Evolutionary conservation across 2,329 filamentous ascomycete genomes (phyloP).

Genomic region (Talaromyces funiculosus): DNA sequence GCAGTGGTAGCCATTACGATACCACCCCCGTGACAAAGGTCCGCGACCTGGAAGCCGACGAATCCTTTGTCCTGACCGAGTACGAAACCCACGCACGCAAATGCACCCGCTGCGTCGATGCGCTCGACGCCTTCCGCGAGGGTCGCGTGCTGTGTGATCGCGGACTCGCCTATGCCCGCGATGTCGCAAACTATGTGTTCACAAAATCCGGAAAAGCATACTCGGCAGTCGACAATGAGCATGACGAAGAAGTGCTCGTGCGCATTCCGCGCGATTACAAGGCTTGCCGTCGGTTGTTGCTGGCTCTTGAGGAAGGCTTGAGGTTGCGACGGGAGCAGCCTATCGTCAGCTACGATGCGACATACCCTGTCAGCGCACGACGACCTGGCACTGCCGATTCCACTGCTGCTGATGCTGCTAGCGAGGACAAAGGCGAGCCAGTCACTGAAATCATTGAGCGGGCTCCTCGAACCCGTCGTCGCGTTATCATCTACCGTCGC

Average conservation of each 20-base stretch:
- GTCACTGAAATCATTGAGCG: conserved; percentile 27
- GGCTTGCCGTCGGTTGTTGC: conserved; percentile 34
- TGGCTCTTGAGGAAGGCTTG: conserved; percentile 40
- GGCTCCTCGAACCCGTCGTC: conserved; percentile 24
- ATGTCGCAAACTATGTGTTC: conserved; percentile 34
- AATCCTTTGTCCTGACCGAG: conserved; percentile 30
- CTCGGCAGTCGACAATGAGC: conserved; percentile 39
- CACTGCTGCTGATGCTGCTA: neutral
- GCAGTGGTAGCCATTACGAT: neutral
- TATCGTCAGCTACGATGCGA: conserved; percentile 30
- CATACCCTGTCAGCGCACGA: conserved; percentile 27
- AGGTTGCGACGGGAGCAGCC: conserved; percentile 21
- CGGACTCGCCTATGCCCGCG: conserved; percentile 27
- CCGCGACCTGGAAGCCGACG: conserved; percentile 24
- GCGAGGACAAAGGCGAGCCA: conserved; percentile 11
- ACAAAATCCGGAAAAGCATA: conserved; percentile 32
- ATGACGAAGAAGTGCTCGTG: conserved; percentile 34
- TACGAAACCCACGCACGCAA: conserved; percentile 31
- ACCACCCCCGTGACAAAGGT: conserved; percentile 7
- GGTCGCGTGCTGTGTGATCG: conserved; percentile 29
- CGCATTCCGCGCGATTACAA: conserved; percentile 36
- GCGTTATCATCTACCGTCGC: conserved; percentile 32
- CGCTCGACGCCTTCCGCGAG: conserved; percentile 23
- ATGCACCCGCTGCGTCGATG: conserved; percentile 28
- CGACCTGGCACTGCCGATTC: conserved; percentile 15